Percentiles rank a stretch among this genome's conserved stretches.
Conservation (phyloP, 2,329 filamentous ascomycete species). For the Arthrinium puccinioides region DNA sequence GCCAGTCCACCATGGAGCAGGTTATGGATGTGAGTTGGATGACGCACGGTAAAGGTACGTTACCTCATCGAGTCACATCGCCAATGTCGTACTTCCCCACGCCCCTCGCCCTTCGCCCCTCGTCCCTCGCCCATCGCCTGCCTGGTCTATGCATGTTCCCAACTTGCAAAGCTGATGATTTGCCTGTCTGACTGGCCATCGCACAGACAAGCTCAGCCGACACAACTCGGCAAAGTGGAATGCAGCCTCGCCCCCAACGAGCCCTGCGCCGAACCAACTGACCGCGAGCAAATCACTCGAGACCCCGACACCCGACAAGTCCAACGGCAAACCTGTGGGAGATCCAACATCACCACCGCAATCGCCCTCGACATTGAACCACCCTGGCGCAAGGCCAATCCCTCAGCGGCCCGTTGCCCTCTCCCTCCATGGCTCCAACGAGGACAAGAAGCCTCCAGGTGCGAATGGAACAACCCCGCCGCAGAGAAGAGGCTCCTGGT, state of each 20-base stretch:
- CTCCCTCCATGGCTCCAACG: slow-evolving; percentile 22
- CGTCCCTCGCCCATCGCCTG: slow-evolving; percentile 1
- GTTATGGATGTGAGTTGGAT: slow-evolving; percentile 88
- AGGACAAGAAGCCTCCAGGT: slow-evolving; percentile 21
- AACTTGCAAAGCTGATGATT: slow-evolving; percentile 1
- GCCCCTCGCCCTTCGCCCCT: slow-evolving; percentile 1
- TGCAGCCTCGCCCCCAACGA: slow-evolving; percentile 12
- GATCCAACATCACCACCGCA: slow-evolving; percentile 10
- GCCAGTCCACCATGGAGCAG: slow-evolving; percentile 72
- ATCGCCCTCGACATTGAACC: slow-evolving; percentile 8
- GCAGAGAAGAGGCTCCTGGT: slow-evolving; percentile 73
- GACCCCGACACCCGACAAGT: slow-evolving; percentile 12
- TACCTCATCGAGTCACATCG: no score
- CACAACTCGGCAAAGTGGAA: slow-evolving; percentile 4
- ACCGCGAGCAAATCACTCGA: slow-evolving; percentile 11
- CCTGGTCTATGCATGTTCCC: no score
- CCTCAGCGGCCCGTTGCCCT: slow-evolving; percentile 23
- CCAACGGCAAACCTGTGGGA: slow-evolving; percentile 13
- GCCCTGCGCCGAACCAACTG: slow-evolving; percentile 9
- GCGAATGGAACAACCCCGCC: slow-evolving; percentile 28
- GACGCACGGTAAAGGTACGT: slow-evolving; percentile 73
- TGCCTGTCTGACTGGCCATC: background rate
- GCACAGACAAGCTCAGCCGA: slow-evolving; percentile 1
- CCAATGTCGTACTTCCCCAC: no score
- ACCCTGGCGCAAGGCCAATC: slow-evolving; percentile 17